Evolutionary conservation across 1,284 basidiomycete genomes (phyloP).

Genomic region (Pascua sp.): DNA sequence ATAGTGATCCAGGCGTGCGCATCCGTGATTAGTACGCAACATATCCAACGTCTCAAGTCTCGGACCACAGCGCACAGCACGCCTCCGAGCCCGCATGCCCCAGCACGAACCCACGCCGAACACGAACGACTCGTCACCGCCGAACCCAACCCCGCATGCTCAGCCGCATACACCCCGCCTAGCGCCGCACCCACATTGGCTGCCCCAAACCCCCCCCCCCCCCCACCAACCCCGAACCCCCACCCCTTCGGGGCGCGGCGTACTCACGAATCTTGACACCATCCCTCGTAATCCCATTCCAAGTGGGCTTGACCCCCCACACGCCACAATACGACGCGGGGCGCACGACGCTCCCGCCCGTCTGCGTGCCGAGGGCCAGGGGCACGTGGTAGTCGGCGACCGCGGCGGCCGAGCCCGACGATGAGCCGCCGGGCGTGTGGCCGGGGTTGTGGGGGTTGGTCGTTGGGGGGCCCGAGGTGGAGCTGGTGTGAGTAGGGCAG

Average conservation of each 20-base stretch:
- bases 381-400: conserved; percentile 39
- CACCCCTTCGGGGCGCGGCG: background rate
- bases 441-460: conserved; percentile 32
- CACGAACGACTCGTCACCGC: too few relatives aligned
- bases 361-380: conserved; percentile 33
- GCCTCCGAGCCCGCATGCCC: too few relatives aligned
- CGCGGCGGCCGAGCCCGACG: conserved; percentile 37
- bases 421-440: conserved; percentile 35
- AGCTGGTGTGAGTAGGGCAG: conserved; percentile 13
- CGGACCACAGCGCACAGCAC: too few relatives aligned
- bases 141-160: too few relatives aligned
- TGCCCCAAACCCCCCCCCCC: too few relatives aligned
- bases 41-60: too few relatives aligned
- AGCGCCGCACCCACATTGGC: too few relatives aligned
- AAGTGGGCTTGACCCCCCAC: conserved; percentile 38
- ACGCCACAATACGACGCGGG: conserved; percentile 42
- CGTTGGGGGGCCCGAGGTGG: conserved; percentile 27
- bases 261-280: conserved; percentile 36
- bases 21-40: too few relatives aligned
- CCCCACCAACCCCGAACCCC: background rate
- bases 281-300: conserved; percentile 38
- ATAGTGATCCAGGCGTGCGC: too few relatives aligned
- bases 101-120: too few relatives aligned
- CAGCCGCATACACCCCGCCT: too few relatives aligned
- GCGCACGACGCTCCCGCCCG: conserved; percentile 30